These are phyloP conservation scores for Graphium sp. DNA, from an alignment of 2,329 filamentous ascomycete species.

Conservation along the genomic window DNA sequence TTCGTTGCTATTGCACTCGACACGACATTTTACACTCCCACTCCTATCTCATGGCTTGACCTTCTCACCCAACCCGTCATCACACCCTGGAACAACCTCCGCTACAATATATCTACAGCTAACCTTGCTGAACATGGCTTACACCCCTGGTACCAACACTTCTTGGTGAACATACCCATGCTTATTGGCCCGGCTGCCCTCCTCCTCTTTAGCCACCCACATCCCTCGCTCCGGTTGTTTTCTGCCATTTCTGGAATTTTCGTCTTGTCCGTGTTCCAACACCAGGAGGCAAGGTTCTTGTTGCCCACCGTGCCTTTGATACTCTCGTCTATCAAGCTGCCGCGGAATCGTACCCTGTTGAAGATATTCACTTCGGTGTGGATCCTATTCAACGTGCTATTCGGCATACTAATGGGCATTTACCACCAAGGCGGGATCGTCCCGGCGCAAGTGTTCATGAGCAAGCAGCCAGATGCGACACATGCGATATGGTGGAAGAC, in stretches of 20 bases:
- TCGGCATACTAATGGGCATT: conserved; percentile 60
- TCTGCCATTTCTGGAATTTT: conserved; percentile 59
- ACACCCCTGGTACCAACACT: conserved; percentile 65
- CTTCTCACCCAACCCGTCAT: conserved; percentile 50
- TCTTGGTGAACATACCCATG: conserved; percentile 53
- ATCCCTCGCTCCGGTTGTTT: conserved; percentile 44
- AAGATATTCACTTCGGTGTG: conserved; percentile 43
- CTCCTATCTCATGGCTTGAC: conserved; percentile 46
- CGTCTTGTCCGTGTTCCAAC: conserved; percentile 57
- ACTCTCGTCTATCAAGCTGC: conserved; percentile 54
- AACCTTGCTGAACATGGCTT: conserved; percentile 64
- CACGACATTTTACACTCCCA: conserved; percentile 62
- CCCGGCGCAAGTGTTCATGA: conserved; percentile 59
- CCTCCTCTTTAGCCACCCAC: conserved; percentile 40
- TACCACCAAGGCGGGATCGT: conserved; percentile 72
- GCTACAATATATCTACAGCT: conserved; percentile 52
- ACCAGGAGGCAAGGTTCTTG: conserved; percentile 68
- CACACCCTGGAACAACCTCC: conserved; percentile 62
- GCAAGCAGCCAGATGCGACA: conserved; percentile 49
- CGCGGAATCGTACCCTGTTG: conserved; percentile 29
- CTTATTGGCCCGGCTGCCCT: conserved; percentile 54
- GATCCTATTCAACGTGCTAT: conserved; percentile 51
- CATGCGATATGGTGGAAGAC: conserved; percentile 75
- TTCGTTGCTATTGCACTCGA: conserved; percentile 65
- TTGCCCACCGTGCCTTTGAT: conserved; percentile 63